Evolutionary conservation across 2,329 filamentous ascomycete species (phyloP).

Genomic region (Pseudogymnoascus sp.): DNA sequence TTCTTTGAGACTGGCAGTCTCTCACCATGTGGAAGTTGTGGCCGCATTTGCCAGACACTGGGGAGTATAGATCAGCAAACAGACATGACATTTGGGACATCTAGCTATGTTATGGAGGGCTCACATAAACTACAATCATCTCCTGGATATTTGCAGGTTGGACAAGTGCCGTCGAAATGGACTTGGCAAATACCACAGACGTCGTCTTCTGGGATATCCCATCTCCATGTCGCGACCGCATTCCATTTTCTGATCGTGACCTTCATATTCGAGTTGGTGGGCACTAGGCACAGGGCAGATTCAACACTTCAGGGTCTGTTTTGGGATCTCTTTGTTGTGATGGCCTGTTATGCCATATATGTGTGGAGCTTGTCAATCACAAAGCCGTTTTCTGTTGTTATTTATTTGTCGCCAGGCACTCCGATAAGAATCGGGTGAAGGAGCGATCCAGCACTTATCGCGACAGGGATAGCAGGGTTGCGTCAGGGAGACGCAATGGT

Average conservation of each 20-base stretch:
- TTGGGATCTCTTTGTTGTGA: not conserved
- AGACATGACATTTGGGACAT: not conserved
- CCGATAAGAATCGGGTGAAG: not conserved
- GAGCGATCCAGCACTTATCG: slow-evolving; percentile 6
- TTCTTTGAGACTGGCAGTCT: slow-evolving; percentile 8
- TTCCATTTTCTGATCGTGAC: slow-evolving; percentile 92
- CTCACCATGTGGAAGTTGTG: slow-evolving; percentile 96
- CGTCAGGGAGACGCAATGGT: slow-evolving; percentile 4
- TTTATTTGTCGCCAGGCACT: not conserved
- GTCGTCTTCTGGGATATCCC: slow-evolving; percentile 95
- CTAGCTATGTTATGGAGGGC: slow-evolving; percentile 33
- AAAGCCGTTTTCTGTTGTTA: not conserved
- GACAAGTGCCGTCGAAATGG: slow-evolving; percentile 95
- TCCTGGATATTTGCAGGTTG: slow-evolving; percentile 94
- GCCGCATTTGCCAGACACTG: slow-evolving; percentile 92
- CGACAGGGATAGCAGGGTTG: slow-evolving; percentile 3
- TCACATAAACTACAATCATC: slow-evolving; percentile 88
- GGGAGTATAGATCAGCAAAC: slow-evolving; percentile 6
- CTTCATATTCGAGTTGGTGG: slow-evolving; percentile 60
- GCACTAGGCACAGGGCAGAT: too few relatives aligned
- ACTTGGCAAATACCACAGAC: slow-evolving; percentile 98
- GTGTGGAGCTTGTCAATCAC: not conserved
- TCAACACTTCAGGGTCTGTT: not conserved
- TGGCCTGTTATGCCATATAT: not conserved
- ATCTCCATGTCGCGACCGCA: slow-evolving; percentile 91